Conservation (phyloP, 2,329 filamentous ascomycete species). For the Phaeoacremonium minimum region DNA sequence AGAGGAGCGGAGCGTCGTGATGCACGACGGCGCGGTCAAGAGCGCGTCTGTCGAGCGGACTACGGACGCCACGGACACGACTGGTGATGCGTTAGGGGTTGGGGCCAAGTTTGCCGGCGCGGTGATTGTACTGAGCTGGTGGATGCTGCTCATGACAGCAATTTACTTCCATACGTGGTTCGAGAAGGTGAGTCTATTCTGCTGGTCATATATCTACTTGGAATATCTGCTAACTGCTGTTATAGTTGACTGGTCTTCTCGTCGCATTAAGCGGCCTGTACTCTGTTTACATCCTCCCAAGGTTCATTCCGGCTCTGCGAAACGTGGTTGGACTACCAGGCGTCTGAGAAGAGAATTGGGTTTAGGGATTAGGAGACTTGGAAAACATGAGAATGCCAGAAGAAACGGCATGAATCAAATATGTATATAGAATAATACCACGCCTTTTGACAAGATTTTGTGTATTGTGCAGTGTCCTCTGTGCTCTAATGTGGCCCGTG, state of each 20-base stretch:
- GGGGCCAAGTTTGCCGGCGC: slow-evolving; percentile 52
- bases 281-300: slow-evolving; percentile 45
- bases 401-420: too few species aligned
- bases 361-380: neutral
- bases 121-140: slow-evolving; percentile 71
- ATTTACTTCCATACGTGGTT: slow-evolving; percentile 99
- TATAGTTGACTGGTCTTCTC: slow-evolving; percentile 48
- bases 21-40: slow-evolving; percentile 62
- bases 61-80: slow-evolving; percentile 10
- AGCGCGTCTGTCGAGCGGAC: slow-evolving; percentile 44
- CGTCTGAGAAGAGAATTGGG: slow-evolving; percentile 26
- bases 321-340: slow-evolving; percentile 45
- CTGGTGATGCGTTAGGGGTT: slow-evolving; percentile 33
- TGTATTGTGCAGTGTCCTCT: too few species aligned
- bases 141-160: slow-evolving; percentile 98
- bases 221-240: slow-evolving; percentile 19
- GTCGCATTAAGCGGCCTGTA: slow-evolving; percentile 44
- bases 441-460: too few species aligned
- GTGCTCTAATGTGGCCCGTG: too few species aligned
- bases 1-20: slow-evolving; percentile 64
- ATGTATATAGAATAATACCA: too few species aligned
- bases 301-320: slow-evolving; percentile 42
- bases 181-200: slow-evolving; percentile 67
- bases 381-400: too few species aligned
- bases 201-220: too few species aligned